Conservation (phyloP, 2,329 filamentous ascomycete genomes). For the Aschersonia sp. region DNA sequence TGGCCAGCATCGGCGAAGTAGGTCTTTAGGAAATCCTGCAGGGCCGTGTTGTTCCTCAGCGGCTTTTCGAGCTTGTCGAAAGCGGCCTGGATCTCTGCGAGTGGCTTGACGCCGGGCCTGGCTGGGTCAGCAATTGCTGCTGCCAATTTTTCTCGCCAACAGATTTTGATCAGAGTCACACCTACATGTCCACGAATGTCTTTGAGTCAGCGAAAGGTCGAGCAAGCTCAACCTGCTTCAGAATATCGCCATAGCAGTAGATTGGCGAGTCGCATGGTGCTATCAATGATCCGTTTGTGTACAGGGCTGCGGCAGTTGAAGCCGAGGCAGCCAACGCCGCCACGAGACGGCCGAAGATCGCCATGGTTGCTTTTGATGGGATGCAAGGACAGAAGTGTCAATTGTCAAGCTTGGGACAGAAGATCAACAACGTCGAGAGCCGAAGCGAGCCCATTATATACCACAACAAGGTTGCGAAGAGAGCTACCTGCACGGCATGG, state of each 20-base stretch:
- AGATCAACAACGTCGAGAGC: too few relatives aligned
- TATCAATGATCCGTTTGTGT: slow-evolving; percentile 42
- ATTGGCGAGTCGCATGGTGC: slow-evolving; percentile 53
- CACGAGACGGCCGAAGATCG: slow-evolving; percentile 10
- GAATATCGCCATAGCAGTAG: slow-evolving; percentile 51
- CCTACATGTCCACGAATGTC: slow-evolving; percentile 56
- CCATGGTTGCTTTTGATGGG: slow-evolving; percentile 8
- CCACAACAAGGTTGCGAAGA: background rate
- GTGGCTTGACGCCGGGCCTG: slow-evolving; percentile 43
- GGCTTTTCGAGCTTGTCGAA: slow-evolving; percentile 46
- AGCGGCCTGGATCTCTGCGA: slow-evolving; percentile 45
- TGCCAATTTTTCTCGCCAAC: background rate
- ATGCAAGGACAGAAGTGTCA: background rate
- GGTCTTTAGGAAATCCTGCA: slow-evolving; percentile 44
- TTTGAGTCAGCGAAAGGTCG: slow-evolving; percentile 52
- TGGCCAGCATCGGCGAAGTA: slow-evolving; percentile 51
- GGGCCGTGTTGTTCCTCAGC: slow-evolving; percentile 45
- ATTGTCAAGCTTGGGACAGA: too few relatives aligned
- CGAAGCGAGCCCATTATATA: too few relatives aligned
- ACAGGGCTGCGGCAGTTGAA: slow-evolving; percentile 28
- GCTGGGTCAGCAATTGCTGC: too few relatives aligned
- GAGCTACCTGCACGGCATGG: too few relatives aligned
- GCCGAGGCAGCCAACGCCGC: slow-evolving; percentile 14
- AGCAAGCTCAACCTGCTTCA: slow-evolving; percentile 47
- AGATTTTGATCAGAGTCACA: slow-evolving; percentile 1